A percentile compares a stretch with the other conserved stretches of the same genome.
Evolutionary conservation across 1,284 basidiomycete genomes (phyloP).

Genomic region (Naganishia albida): DNA sequence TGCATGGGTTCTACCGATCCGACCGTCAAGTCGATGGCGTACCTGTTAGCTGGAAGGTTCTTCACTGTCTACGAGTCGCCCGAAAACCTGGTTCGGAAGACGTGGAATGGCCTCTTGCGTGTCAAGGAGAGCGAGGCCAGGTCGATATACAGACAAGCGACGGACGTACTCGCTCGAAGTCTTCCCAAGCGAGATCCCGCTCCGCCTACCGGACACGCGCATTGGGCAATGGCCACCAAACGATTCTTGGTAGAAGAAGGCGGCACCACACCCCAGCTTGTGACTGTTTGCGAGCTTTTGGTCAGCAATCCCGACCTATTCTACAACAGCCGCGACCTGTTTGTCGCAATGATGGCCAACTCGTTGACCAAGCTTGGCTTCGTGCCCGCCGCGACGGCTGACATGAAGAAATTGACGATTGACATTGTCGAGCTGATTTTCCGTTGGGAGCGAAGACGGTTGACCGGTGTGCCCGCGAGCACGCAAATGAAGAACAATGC

Average conservation of each 20-base stretch:
- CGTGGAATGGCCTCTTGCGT: constrained; percentile 90
- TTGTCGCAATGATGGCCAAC: constrained; percentile 94
- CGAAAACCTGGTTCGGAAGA: constrained; percentile 88
- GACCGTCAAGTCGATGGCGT: constrained; percentile 91
- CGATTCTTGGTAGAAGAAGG: constrained; percentile 89
- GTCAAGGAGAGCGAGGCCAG: constrained; percentile 75
- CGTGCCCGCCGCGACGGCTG: constrained; percentile 69
- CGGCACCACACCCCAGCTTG: constrained; percentile 74
- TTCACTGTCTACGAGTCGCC: constrained; percentile 89
- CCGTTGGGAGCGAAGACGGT: constrained; percentile 71
- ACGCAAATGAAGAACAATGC: constrained; percentile 53
- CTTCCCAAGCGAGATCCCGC: constrained; percentile 63
- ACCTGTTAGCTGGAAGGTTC: constrained; percentile 91
- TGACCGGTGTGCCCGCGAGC: constrained; percentile 55
- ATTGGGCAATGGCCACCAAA: constrained; percentile 89
- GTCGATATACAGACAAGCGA: constrained; percentile 76
- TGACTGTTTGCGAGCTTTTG: constrained; percentile 88
- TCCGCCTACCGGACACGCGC: constrained; percentile 65
- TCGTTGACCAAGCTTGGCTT: constrained; percentile 86
- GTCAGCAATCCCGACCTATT: constrained; percentile 90
- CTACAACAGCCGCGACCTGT: constrained; percentile 88
- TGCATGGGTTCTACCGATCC: constrained; percentile 62
- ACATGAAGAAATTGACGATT: constrained; percentile 77
- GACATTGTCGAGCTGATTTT: constrained; percentile 85
- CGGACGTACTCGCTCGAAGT: constrained; percentile 88